Base-by-base conservation (phyloP, 2,329 filamentous ascomycete genomes). In the Coniochaeta sp. region DNA sequence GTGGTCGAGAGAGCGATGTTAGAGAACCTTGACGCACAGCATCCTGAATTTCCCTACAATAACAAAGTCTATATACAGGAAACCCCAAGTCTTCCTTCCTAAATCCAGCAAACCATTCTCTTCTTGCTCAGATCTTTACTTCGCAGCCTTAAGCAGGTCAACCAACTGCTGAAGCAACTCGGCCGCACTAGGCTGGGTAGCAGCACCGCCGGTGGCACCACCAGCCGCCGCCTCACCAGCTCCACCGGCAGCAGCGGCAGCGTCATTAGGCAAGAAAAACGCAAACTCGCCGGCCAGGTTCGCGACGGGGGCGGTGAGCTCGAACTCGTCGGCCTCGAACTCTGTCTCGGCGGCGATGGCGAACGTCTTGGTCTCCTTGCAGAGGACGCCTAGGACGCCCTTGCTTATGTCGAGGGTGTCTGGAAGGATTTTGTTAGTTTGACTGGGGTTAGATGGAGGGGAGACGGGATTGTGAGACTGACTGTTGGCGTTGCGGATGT, bases 251-350 rank as follows among this genome's bases (percentile, higher is more conserved):
- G 52, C 55, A 9, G 56, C 59, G n/a, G 47, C 54, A 20, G 60
- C 62, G 7, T 56, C 55, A 18, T 57, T 47, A 0, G 65, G 67
- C 6, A 67, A 26, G 49, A 70, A 70, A 27, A 70, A 40, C 20
- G 52, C 65, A 53, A 61, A 68, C 53, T 69, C 65, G 26, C 63
- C 67, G 32, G 63, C 62, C 51, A 69, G 56, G 55, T 65, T 60
- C 27, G 51, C 51, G 16, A 68, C 66, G 3, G 54, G 62, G 0
- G 65, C 49, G 1, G 62, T 61, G 3, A 69, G 52, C 59, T 73
- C 70, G 45, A 70, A 70, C 55, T 72, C 69, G 2, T 72, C 70
- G 1, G 51, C 65, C 56, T 73, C 70, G 35, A 71, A 72, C 55
- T 71, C 69, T n/a, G 66, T 59, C 59, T 71, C 69, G 6, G 58